phyloP scores from a whole-genome alignment of 2,329 filamentous ascomycete species.

The Xylariaceae sp. region DNA sequence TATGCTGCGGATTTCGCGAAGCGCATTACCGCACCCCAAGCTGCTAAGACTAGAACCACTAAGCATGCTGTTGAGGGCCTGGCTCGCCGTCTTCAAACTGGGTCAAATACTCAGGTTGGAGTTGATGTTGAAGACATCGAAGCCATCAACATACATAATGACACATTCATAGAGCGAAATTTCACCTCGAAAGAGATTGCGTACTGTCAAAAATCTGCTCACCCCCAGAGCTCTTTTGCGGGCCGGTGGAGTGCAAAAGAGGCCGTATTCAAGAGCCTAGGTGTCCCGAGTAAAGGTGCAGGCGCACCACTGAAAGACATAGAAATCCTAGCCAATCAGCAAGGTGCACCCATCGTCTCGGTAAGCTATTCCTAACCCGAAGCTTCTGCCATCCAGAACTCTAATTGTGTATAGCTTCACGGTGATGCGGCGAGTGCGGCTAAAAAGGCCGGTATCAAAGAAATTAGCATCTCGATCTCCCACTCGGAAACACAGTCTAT shows the following conservation, averaged over 20 bases:
- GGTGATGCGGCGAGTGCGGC: slow-evolving; percentile 80
- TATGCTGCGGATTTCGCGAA: slow-evolving; percentile 70
- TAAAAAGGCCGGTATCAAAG: slow-evolving; percentile 81
- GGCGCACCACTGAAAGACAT: slow-evolving; percentile 92
- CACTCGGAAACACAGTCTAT: slow-evolving; percentile 94
- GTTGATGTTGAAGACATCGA: slow-evolving; percentile 90
- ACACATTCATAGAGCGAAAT: slow-evolving; percentile 91
- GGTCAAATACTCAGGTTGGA: slow-evolving; percentile 70
- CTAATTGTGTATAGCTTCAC: slow-evolving; percentile 64
- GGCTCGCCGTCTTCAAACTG: slow-evolving; percentile 53
- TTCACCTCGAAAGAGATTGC: slow-evolving; percentile 80
- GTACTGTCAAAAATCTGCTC: slow-evolving; percentile 78
- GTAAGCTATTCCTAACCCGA: slow-evolving; percentile 52
- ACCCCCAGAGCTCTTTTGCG: slow-evolving; percentile 85
- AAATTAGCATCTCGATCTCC: slow-evolving; percentile 88
- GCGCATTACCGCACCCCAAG: slow-evolving; percentile 48
- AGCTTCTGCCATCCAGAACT: slow-evolving; percentile 8
- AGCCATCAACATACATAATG: slow-evolving; percentile 87
- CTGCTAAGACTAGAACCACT: slow-evolving; percentile 56
- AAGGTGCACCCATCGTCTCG: slow-evolving; percentile 76
- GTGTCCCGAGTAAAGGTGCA: slow-evolving; percentile 79
- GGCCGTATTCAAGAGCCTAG: slow-evolving; percentile 95
- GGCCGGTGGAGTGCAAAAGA: slow-evolving; percentile 98
- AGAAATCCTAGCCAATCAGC: slow-evolving; percentile 79
- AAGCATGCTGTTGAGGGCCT: slow-evolving; percentile 74